These are phyloP conservation scores for Aspergillus hortae DNA, from an alignment of 2,329 filamentous ascomycete genomes.

Conservation along the genomic window DNA sequence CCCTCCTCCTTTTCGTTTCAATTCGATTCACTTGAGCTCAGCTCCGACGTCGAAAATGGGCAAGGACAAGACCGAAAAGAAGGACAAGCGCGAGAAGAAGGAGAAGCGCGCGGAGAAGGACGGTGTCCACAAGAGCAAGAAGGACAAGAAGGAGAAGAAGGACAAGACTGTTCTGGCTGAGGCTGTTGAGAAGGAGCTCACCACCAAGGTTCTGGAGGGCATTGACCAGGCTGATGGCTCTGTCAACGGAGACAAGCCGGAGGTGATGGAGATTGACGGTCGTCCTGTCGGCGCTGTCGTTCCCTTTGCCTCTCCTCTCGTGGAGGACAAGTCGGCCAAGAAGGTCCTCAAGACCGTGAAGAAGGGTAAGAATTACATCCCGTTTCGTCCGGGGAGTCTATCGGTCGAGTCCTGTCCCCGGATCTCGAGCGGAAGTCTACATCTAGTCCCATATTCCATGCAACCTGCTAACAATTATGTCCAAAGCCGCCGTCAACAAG, in stretches of 20 bases:
- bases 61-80: slow-evolving; percentile 46
- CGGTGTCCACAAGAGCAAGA: slow-evolving; percentile 45
- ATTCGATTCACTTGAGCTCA: slow-evolving; percentile 7
- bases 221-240: slow-evolving; percentile 27
- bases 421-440: too few relatives aligned
- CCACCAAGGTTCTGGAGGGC: slow-evolving; percentile 33
- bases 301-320: slow-evolving; percentile 49
- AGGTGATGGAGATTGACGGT: slow-evolving; percentile 24
- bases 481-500: slow-evolving; percentile 84
- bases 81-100: slow-evolving; percentile 44
- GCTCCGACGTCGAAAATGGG: slow-evolving; percentile 35
- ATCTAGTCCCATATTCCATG: too few relatives aligned
- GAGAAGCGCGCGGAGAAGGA: slow-evolving; percentile 45
- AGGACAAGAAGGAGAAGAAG: slow-evolving; percentile 46
- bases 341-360: slow-evolving; percentile 52
- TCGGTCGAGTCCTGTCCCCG: neutral
- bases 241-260: slow-evolving; percentile 23
- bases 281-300: slow-evolving; percentile 46
- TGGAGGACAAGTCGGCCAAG: slow-evolving; percentile 50
- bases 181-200: slow-evolving; percentile 39
- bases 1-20: slow-evolving; percentile 2
- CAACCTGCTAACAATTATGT: neutral
- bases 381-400: neutral
- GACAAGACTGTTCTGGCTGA: slow-evolving; percentile 37
- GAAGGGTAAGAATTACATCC: slow-evolving; percentile 38